Conservation (phyloP, 768 basidiomycete species). For the Pholiota microspora region DNA sequence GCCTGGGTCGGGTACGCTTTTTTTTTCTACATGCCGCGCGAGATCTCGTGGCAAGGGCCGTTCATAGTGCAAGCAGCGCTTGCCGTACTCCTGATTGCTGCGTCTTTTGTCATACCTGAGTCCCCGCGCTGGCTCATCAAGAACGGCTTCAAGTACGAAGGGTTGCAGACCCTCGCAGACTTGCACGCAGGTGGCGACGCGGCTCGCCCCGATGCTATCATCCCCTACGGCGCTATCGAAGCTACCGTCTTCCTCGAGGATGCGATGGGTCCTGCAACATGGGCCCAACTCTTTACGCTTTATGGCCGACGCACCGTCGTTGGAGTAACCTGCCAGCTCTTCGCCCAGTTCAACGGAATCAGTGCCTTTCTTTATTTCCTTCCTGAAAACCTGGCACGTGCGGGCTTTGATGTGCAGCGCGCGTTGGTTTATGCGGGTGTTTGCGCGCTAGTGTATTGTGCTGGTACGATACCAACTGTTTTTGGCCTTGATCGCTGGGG, state of each 20-base stretch:
- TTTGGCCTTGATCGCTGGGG: constrained; percentile 53
- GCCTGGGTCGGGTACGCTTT: constrained; percentile 51
- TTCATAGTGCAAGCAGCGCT: constrained; percentile 53
- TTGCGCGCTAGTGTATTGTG: constrained; percentile 46
- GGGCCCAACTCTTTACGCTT: constrained; percentile 47
- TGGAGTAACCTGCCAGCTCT: constrained; percentile 54
- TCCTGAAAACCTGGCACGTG: constrained; percentile 48
- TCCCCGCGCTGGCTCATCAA: constrained; percentile 56
- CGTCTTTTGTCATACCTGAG: constrained; percentile 50
- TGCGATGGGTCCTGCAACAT: constrained; percentile 30
- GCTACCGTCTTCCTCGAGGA: constrained; percentile 30
- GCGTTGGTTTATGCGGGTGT: constrained; percentile 46
- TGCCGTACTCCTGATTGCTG: constrained; percentile 41
- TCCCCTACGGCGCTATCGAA: constrained; percentile 45
- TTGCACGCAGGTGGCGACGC: constrained; percentile 51
- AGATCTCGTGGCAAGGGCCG: constrained; percentile 56
- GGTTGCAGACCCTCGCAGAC: constrained; percentile 52
- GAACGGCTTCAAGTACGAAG: constrained; percentile 50
- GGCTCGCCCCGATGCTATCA: constrained; percentile 38
- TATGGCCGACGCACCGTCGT: constrained; percentile 49
- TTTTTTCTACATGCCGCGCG: constrained; percentile 41
- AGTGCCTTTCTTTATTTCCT: constrained; percentile 59
- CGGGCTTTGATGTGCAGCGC: constrained; percentile 42
- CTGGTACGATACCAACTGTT: constrained; percentile 52
- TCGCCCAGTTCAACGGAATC: constrained; percentile 56